Percentiles rank a stretch among this genome's conserved stretches.
These are phyloP conservation scores for Lipomyces kockii DNA, from an alignment of 805 yeast genomes.

Conservation along the genomic window DNA sequence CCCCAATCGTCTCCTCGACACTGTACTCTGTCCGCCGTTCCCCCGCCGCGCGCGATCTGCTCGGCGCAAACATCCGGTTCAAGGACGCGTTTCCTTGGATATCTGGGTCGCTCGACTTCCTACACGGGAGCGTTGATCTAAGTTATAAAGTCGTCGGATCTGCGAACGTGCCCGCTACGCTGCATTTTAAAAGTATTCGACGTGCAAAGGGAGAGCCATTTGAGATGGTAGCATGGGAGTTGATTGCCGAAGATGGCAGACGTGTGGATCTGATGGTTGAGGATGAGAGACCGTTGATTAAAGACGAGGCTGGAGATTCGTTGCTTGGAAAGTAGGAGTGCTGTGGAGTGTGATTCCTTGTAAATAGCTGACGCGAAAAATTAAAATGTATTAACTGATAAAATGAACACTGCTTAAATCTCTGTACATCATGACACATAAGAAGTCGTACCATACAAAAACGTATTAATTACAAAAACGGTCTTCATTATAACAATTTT, in stretches of 20 bases:
- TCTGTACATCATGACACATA: background rate
- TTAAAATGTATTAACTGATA: background rate
- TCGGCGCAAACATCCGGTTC: constrained; percentile 80
- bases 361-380: background rate
- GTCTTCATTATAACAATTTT: background rate
- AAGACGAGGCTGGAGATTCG: constrained; percentile 3
- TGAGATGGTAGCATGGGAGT: constrained; percentile 64
- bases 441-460: background rate
- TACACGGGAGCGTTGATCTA: constrained; percentile 78
- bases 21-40: constrained; percentile 84
- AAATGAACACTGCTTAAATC: background rate
- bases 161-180: constrained; percentile 53
- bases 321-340: constrained; percentile 9
- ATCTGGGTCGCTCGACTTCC: constrained; percentile 80
- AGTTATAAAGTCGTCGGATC: constrained; percentile 72
- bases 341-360: background rate
- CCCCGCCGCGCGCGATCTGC: constrained; percentile 57
- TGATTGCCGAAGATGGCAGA: constrained; percentile 54
- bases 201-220: constrained; percentile 62
- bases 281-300: constrained; percentile 36
- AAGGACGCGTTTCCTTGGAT: constrained; percentile 86
- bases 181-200: constrained; percentile 72
- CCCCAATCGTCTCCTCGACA: constrained; percentile 87
- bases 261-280: constrained; percentile 50
- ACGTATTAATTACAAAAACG: background rate